phyloP scores from a whole-genome alignment of 805 yeast species.

The Candida hungchunana region DNA sequence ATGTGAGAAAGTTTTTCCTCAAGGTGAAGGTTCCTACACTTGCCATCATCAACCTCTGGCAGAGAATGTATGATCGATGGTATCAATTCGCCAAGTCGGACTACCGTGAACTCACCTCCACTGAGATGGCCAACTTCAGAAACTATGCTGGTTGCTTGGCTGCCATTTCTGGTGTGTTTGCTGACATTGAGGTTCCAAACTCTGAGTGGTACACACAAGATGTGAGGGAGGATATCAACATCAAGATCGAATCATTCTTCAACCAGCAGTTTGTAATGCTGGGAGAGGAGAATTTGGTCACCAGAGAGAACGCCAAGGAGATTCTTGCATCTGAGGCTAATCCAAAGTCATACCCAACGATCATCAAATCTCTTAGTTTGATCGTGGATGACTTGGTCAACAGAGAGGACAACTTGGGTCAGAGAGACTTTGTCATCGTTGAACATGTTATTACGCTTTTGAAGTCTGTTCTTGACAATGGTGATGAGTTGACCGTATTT shows the following conservation, averaged over 20 bases:
- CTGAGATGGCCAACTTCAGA: constrained; percentile 46
- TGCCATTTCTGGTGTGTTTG: constrained; percentile 61
- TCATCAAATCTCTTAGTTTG: constrained; percentile 41
- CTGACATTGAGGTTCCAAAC: constrained; percentile 28
- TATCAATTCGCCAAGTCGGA: constrained; percentile 20
- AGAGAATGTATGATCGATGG: constrained; percentile 49
- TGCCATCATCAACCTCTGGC: constrained; percentile 40
- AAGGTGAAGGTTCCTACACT: constrained; percentile 26
- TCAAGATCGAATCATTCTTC: constrained; percentile 43
- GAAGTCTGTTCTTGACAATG: constrained; percentile 36
- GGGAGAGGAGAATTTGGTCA: constrained; percentile 44
- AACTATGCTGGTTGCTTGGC: constrained; percentile 73
- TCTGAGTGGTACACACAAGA: constrained; percentile 10
- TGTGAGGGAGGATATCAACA: constrained; percentile 30
- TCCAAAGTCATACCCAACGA: constrained; percentile 47
- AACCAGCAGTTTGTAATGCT: constrained; percentile 47
- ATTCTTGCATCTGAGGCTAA: constrained; percentile 63
- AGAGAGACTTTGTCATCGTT: constrained; percentile 33
- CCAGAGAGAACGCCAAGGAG: constrained; percentile 70
- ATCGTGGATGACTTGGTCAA: constrained; percentile 31
- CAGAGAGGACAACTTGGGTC: constrained; percentile 20
- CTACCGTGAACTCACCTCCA: constrained; percentile 25
- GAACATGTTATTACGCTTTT: constrained; percentile 48
- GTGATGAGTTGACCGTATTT: constrained; percentile 28
- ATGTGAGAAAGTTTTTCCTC: constrained; percentile 41